phyloP scores from a whole-genome alignment of 73 alveolate species.

The Symbiodinium pilosum region DNA sequence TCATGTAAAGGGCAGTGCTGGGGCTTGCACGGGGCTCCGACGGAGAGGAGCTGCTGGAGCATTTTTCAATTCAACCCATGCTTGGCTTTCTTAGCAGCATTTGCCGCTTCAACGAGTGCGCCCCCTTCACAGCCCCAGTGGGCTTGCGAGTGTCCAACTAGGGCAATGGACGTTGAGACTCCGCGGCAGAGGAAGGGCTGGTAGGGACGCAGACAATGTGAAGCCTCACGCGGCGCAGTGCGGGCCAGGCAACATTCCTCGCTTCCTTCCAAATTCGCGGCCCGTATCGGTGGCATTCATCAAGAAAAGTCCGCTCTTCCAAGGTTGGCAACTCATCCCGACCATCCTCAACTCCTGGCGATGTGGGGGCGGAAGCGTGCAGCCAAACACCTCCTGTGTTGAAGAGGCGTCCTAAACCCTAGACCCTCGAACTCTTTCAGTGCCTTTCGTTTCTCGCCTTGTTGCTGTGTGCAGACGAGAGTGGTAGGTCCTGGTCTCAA shows the following conservation, averaged over 20 bases:
- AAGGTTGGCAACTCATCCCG: neutral
- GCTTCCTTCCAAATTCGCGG: neutral
- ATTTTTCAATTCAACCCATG: neutral
- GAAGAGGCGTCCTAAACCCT: neutral
- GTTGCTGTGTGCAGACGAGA: neutral
- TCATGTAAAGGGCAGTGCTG: neutral
- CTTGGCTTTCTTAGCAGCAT: neutral
- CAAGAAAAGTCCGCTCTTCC: neutral
- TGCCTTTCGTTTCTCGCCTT: neutral
- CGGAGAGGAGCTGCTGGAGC: constrained; percentile 1
- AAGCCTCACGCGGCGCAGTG: neutral
- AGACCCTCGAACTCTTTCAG: neutral
- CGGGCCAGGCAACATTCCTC: neutral
- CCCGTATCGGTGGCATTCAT: constrained; percentile 9
- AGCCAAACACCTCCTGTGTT: neutral
- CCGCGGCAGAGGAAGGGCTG: neutral
- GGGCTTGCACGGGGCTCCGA: neutral
- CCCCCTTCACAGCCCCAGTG: neutral
- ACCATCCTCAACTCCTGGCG: neutral
- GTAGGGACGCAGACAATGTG: neutral
- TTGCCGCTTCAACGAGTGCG: neutral
- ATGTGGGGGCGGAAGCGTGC: neutral
- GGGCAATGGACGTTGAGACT: neutral
- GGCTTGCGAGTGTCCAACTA: neutral
- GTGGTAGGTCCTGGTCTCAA: too few relatives aligned